These are phyloP conservation scores for Aphanomyces astaci DNA, from an alignment of 352 stramenopile genomes.

Conservation along the genomic window DNA sequence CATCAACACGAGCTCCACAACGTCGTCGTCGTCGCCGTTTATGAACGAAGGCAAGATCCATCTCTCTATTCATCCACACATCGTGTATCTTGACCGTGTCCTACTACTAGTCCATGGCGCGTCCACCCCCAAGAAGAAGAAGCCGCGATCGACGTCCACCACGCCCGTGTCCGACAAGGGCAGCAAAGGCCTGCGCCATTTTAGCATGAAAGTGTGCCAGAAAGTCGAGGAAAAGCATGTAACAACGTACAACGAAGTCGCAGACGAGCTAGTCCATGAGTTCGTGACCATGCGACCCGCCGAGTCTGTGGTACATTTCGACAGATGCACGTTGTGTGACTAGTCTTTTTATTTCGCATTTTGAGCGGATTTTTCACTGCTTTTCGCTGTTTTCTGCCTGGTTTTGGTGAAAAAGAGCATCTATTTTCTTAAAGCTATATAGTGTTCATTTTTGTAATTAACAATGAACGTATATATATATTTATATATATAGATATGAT, in stretches of 20 bases:
- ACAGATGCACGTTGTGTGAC: not conserved
- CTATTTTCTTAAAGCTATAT: too few species aligned
- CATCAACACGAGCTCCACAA: too few species aligned
- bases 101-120: not conserved
- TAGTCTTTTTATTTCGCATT: too few species aligned
- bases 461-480: too few species aligned
- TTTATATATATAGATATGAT: too few species aligned
- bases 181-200: conserved; percentile 90
- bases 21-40: too few species aligned
- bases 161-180: conserved; percentile 52
- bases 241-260: conserved; percentile 94
- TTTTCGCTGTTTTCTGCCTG: too few species aligned
- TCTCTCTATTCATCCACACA: too few species aligned
- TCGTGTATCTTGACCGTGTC: too few species aligned
- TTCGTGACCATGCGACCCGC: conserved; percentile 80
- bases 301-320: conserved; percentile 36
- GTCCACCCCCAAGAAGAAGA: conserved; percentile 57
- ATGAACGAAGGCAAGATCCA: not conserved
- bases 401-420: too few species aligned
- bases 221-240: conserved; percentile 95
- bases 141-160: not conserved
- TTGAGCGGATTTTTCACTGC: too few species aligned
- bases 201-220: conserved; percentile 94
- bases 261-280: conserved; percentile 88
- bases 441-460: too few species aligned